These are phyloP conservation scores for Pezizomycotina sp. DNA, from an alignment of 2,329 filamentous ascomycete species.

Conservation along the genomic window DNA sequence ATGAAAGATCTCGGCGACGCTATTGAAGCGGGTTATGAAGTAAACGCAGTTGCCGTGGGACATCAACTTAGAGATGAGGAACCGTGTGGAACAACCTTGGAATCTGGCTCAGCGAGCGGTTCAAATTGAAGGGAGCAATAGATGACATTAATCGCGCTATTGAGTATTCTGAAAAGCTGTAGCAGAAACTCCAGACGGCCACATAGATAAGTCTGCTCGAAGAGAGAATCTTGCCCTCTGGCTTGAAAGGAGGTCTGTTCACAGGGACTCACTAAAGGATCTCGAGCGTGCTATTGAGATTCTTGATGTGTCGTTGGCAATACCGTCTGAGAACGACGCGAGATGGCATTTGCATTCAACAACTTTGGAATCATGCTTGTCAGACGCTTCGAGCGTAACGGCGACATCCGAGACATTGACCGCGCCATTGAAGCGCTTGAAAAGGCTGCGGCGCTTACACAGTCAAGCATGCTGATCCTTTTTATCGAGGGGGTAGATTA, in stretches of 20 bases:
- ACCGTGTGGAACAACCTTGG: not conserved
- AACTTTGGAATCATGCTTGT: not conserved
- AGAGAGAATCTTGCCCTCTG: not conserved
- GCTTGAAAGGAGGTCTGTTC: not conserved
- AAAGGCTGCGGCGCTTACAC: not conserved
- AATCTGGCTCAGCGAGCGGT: conserved; percentile 1
- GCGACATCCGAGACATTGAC: not conserved
- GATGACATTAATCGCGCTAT: conserved; percentile 4
- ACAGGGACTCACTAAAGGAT: conserved; percentile 3
- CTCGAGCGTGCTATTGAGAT: conserved; percentile 1
- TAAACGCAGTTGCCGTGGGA: not conserved
- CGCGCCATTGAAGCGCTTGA: not conserved
- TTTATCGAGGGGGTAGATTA: not conserved
- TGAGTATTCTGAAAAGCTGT: conserved; percentile 1
- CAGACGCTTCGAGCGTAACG: not conserved
- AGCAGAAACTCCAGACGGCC: not conserved
- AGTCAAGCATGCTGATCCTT: not conserved
- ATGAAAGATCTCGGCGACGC: conserved; percentile 7
- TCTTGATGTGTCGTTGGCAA: not conserved
- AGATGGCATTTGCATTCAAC: no score
- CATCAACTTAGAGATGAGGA: not conserved
- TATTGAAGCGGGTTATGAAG: conserved; percentile 1
- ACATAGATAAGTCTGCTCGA: no score
- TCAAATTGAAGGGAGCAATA: not conserved
- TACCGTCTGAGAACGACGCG: not conserved